phyloP scores from a whole-genome alignment of 2,329 filamentous ascomycete species.

The Aaosphaeria pasadenensis region DNA sequence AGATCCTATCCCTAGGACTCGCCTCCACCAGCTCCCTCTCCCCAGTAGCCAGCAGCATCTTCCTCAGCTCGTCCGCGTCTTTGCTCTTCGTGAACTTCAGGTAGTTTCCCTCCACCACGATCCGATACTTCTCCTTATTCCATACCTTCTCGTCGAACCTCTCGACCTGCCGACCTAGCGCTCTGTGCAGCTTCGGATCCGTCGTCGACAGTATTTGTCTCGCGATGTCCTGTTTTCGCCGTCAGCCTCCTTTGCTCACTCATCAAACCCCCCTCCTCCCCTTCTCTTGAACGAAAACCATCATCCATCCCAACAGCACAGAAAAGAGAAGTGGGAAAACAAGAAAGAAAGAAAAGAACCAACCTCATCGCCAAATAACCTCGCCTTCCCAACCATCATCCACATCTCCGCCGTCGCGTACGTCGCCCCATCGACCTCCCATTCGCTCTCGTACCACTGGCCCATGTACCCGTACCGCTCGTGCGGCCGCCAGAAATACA shows the following conservation, averaged over 20 bases:
- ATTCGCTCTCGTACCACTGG: constrained; percentile 59
- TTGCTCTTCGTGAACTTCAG: constrained; percentile 56
- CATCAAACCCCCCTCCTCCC: no score
- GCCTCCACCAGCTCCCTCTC: constrained; percentile 57
- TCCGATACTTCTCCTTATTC: constrained; percentile 37
- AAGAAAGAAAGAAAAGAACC: not conserved
- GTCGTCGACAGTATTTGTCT: constrained; percentile 48
- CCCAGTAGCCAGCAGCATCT: constrained; percentile 56
- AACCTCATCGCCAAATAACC: constrained; percentile 41
- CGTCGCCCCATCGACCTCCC: constrained; percentile 30
- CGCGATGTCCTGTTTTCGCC: constrained; percentile 34
- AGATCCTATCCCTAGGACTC: constrained; percentile 57
- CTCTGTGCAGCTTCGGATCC: constrained; percentile 50
- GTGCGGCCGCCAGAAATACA: constrained; percentile 27
- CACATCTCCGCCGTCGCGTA: constrained; percentile 46
- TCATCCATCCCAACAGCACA: no score
- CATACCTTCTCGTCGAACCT: constrained; percentile 54
- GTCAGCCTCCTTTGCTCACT: no score
- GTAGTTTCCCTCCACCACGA: constrained; percentile 58
- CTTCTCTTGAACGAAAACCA: no score
- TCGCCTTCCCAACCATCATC: constrained; percentile 49
- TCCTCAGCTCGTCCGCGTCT: constrained; percentile 44
- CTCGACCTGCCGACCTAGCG: constrained; percentile 54
- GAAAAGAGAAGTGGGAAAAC: no score
- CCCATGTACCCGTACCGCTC: constrained; percentile 54